phyloP scores from a whole-genome alignment of 2,329 filamentous ascomycete genomes.

The Aspergillus texensis region DNA sequence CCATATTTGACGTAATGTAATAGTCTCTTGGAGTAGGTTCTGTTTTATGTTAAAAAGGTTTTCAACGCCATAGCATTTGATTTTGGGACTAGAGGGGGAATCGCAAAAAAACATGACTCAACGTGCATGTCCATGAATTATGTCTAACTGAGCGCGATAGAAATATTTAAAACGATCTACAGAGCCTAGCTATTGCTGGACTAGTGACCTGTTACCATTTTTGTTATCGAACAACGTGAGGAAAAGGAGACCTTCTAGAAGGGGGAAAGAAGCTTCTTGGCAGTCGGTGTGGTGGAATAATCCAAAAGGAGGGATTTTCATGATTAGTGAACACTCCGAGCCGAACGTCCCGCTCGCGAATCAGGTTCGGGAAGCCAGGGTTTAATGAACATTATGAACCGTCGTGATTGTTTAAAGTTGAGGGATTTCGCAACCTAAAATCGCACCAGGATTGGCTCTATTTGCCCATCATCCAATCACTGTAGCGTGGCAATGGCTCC shows the following conservation, averaged over 20 bases:
- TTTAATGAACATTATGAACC: neutral
- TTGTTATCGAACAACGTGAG: no score
- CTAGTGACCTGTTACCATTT: neutral
- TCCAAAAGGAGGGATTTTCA: neutral
- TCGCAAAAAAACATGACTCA: neutral
- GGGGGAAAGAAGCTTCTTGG: neutral
- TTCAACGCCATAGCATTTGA: neutral
- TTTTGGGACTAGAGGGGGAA: neutral
- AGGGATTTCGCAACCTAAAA: neutral
- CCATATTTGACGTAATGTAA: neutral
- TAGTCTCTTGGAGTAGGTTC: neutral
- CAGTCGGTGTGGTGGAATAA: neutral
- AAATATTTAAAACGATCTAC: neutral
- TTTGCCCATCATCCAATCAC: neutral
- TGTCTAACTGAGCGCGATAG: neutral
- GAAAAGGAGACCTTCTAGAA: neutral
- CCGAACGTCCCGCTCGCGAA: constrained; percentile 8
- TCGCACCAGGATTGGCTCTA: neutral
- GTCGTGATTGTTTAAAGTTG: neutral
- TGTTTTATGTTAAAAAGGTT: neutral
- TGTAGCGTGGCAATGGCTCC: neutral
- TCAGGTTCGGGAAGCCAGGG: neutral
- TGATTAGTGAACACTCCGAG: constrained; percentile 18
- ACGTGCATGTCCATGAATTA: neutral
- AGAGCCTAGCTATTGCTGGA: neutral